Evolutionary conservation across 2,329 filamentous ascomycete species (phyloP), one percentile per base, ranked within the genome.

Genomic region (Sporothrix phasma): DNA sequence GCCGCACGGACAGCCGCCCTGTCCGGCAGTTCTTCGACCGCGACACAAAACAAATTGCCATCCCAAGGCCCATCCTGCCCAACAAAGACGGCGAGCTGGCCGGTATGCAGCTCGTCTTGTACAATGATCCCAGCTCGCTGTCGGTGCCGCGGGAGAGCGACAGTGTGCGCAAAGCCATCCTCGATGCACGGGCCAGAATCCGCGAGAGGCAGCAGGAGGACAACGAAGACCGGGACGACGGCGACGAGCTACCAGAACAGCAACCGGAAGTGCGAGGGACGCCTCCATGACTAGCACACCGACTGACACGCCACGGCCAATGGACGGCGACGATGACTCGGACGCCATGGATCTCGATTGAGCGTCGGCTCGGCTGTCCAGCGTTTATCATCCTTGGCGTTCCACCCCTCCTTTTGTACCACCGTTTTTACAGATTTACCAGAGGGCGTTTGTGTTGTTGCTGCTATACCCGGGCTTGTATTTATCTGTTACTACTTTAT

Each of bases 31-130:
- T 78, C 80, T 68, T 5, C 45, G n/a, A 24, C 3, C 29, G 13
- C 10, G 13, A 62, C n/a, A n/a, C n/a, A n/a, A n/a, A n/a, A n/a
- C n/a, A 58, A 47, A 60, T 64, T n/a, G 51, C 65, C 13, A 17
- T 69, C 3, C 68, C 67, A 5, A 63, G 62, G 29, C 82, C 86
- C 24, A 73, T 96, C 19, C 75, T 92, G 3, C 79, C 83, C 72
- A 79, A 83, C 72, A 72, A 76, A 61, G 78, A 84, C 3, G 80
- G 80, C 66, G 78, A 83, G 70, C 74, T 84, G 41, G 84, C 80
- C 3, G 81, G 80, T 67, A 84, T 83, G 84, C 78, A 94, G 83
- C 73, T 97, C 67, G 88, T 99, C 17, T 83, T 97, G 43, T 97
- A 97, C 76, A 84, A 81, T 67, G 85, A 94, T 59, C 92, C 92